Evolutionary conservation across 352 stramenopile genomes (phyloP), one percentile per base, ranked within the genome.

Genomic region (Bremia lactucae): DNA sequence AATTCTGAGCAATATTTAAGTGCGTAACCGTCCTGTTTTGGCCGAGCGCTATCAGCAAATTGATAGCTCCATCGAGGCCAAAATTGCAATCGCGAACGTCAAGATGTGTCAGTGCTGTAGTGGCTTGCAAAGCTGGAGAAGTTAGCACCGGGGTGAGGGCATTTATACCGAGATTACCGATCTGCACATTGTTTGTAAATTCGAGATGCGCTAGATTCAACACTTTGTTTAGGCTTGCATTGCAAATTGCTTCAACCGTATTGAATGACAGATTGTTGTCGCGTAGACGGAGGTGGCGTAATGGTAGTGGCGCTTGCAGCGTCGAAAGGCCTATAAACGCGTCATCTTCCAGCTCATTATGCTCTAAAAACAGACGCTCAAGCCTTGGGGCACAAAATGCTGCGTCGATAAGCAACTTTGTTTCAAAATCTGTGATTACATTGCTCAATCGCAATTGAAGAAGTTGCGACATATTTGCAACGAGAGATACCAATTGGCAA

Each of bases 281-380:
- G 25, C 52, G 65, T 6, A 88, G 61, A n/a, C 66, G 65, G 2
- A 88, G 46, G 13, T 72, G 51, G 8, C 48, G 54, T 23, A 84
- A 23, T 19, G 66, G 26, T 5, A 79, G 36, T 5, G 59, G 45
- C 2, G 50, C 52, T 14, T 36, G 36, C 20, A 37, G 28, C 13
- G 38, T 54, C 1, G 31, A 19, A n/a, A 78, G 51, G 0, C 57
- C 40, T 15, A 49, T 22, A 24, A 91, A 84, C 15, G 70, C 63
- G 25, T 76, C 62, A 48, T 88, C 75, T 42, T 81, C 68, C 7
- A 91, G 53, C 20, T 88, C 73, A 28, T 86, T 88, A 45, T 91
- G 75, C 40, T 87, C 75, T 21, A 91, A 43, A 6, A 72, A 85
- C 7, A 91, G 54, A 0, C 46, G 47, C 24, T 68, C 36, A 1